Conservation (phyloP, 2,329 filamentous ascomycete species). For the Sporothrix dimorphospora region DNA sequence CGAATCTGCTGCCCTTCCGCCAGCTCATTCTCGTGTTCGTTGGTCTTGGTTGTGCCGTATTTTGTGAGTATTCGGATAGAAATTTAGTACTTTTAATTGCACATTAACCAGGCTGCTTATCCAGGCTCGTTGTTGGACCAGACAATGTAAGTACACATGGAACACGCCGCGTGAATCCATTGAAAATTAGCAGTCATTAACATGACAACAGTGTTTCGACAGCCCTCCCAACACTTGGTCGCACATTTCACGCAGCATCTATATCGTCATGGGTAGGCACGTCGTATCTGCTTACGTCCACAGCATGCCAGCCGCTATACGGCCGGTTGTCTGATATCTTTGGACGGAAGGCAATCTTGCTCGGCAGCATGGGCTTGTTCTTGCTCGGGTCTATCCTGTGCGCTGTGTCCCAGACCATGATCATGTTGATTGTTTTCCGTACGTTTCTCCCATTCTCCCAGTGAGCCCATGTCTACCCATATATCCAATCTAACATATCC, state of each 20-base stretch:
- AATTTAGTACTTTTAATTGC: too few relatives aligned
- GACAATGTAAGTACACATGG: constrained; percentile 13
- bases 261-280: constrained; percentile 28
- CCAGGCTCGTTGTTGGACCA: constrained; percentile 20
- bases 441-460: not conserved
- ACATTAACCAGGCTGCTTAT: not conserved
- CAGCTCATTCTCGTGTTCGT: constrained; percentile 18
- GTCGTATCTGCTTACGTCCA: constrained; percentile 24
- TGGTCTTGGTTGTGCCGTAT: constrained; percentile 14
- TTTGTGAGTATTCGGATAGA: constrained; percentile 3
- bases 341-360: constrained; percentile 28
- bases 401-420: constrained; percentile 29
- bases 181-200: not conserved
- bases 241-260: constrained; percentile 13
- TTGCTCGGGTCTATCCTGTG: constrained; percentile 32
- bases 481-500: not conserved
- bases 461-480: not conserved
- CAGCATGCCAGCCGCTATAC: constrained; percentile 26
- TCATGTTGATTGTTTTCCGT: constrained; percentile 32
- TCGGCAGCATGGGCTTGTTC: constrained; percentile 29
- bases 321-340: constrained; percentile 28
- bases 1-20: constrained; percentile 11
- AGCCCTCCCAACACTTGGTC: constrained; percentile 19
- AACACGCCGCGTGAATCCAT: too few relatives aligned
- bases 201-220: constrained; percentile 10